Percentiles rank a stretch among this genome's conserved stretches.
Evolutionary conservation across 306 rosid genomes (phyloP).

Genomic region (Sphenostylis stenocarpa): DNA sequence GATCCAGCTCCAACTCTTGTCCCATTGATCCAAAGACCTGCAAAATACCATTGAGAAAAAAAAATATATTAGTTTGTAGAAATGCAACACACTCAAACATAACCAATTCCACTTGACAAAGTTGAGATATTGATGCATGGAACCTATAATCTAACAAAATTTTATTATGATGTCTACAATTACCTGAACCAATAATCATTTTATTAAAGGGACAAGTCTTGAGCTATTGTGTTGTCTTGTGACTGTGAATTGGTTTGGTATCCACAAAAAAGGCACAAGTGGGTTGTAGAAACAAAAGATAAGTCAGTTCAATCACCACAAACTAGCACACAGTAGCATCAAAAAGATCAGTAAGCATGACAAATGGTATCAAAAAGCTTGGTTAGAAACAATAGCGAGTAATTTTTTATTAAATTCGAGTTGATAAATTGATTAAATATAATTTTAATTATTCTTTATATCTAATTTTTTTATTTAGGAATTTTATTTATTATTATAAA

Average conservation of each 20-base stretch:
- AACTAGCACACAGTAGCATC: background rate
- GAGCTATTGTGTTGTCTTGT: constrained; percentile 20
- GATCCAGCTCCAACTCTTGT: constrained; percentile 64
- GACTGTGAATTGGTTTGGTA: constrained; percentile 30
- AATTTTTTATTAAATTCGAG: no score
- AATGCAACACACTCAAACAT: background rate
- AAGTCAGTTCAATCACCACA: constrained; percentile 25
- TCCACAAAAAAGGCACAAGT: constrained; percentile 25
- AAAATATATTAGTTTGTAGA: constrained; percentile 25
- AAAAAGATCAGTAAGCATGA: constrained; percentile 15
- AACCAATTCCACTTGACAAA: background rate
- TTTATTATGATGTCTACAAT: constrained; percentile 13
- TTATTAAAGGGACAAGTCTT: constrained; percentile 35
- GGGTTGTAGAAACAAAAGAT: constrained; percentile 10
- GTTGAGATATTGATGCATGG: constrained; percentile 18
- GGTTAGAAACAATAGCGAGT: constrained; percentile 27
- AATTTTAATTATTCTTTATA: no score
- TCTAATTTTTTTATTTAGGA: no score
- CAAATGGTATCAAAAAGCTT: constrained; percentile 36
- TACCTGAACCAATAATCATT: constrained; percentile 46
- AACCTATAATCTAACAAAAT: background rate
- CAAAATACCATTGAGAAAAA: constrained; percentile 17
- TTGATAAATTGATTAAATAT: no score
- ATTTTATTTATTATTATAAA: no score
- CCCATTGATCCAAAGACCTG: constrained; percentile 64